Evolutionary conservation across 2,329 filamentous ascomycete species (phyloP).

Genomic region (Hypoxylon sp.): DNA sequence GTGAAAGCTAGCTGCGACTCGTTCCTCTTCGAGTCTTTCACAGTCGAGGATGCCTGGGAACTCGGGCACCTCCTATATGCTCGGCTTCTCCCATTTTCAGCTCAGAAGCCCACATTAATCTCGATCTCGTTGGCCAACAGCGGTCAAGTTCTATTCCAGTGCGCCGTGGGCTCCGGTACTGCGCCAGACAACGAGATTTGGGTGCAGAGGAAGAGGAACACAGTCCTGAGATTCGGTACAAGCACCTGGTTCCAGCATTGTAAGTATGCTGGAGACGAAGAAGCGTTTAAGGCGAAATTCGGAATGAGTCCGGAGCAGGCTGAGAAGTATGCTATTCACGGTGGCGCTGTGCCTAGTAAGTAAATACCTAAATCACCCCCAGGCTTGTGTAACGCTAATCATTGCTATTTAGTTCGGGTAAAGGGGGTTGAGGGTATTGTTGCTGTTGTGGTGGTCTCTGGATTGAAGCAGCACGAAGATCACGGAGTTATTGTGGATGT

Average conservation of each 20-base stretch:
- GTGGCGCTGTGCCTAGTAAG: constrained; percentile 75
- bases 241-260: constrained; percentile 80
- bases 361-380: not conserved
- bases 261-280: constrained; percentile 76
- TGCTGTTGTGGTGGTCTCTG: constrained; percentile 81
- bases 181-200: constrained; percentile 79
- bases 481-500: constrained; percentile 82
- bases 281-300: constrained; percentile 74
- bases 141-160: constrained; percentile 77
- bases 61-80: constrained; percentile 75
- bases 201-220: constrained; percentile 79
- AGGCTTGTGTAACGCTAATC: not conserved
- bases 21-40: constrained; percentile 69
- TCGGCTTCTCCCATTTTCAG: constrained; percentile 68
- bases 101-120: constrained; percentile 68
- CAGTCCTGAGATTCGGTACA: constrained; percentile 78
- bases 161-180: constrained; percentile 75
- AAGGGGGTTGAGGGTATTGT: constrained; percentile 81
- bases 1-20: constrained; percentile 59
- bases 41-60: constrained; percentile 73
- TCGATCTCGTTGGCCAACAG: constrained; percentile 73
- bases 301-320: constrained; percentile 70
- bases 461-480: constrained; percentile 82
- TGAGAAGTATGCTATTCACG: constrained; percentile 80
- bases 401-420: constrained; percentile 67